Percentiles rank a stretch among this genome's conserved stretches.
Conservation (phyloP, 2,329 filamentous ascomycete species). For the Sporothrix schenckii region DNA sequence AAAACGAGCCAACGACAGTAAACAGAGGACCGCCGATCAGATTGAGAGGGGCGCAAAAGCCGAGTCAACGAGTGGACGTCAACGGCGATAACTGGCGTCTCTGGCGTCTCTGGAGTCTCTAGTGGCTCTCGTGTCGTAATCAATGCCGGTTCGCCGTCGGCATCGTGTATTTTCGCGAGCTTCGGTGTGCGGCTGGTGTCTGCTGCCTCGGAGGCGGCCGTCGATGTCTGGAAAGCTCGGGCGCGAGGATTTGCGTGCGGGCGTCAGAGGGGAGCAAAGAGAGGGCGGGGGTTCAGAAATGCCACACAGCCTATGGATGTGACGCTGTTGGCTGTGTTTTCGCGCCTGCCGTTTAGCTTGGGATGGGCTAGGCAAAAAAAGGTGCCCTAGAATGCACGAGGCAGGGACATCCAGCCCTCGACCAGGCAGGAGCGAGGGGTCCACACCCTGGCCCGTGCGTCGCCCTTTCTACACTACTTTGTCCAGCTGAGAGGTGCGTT, state of each 20-base stretch:
- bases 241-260: slow-evolving; percentile 21
- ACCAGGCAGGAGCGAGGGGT: slow-evolving; percentile 1
- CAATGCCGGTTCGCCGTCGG: slow-evolving; percentile 6
- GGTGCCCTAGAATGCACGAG: slow-evolving; percentile 6
- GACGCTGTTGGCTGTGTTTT: slow-evolving; percentile 25
- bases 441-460: slow-evolving; percentile 27
- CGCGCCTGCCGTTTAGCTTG: slow-evolving; percentile 3
- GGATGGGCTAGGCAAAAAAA: background rate
- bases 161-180: slow-evolving; percentile 12
- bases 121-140: background rate
- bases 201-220: background rate
- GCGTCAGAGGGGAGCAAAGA: slow-evolving; percentile 17
- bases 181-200: slow-evolving; percentile 12
- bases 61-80: too few relatives aligned
- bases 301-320: slow-evolving; percentile 18
- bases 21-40: slow-evolving; percentile 6
- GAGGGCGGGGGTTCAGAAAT: slow-evolving; percentile 25
- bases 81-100: too few relatives aligned
- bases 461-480: background rate
- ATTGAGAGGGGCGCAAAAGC: background rate
- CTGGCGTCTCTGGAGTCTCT: background rate
- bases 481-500: background rate
- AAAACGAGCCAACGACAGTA: background rate
- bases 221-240: slow-evolving; percentile 21
- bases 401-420: slow-evolving; percentile 5